Conservation (phyloP, 768 basidiomycete species). For the Suillus bovinus region DNA sequence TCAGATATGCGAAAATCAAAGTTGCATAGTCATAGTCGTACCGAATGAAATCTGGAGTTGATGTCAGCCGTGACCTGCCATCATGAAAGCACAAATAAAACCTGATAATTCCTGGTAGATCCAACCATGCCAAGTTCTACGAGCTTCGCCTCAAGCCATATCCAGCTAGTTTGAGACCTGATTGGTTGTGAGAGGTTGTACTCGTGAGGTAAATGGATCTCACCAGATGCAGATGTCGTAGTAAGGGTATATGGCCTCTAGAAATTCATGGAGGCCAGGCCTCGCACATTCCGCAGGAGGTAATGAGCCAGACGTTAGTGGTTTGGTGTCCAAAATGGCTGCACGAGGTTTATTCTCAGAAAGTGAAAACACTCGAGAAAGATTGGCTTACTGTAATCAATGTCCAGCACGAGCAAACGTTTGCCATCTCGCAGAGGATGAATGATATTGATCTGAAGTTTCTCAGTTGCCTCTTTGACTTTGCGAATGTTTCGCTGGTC, state of each 20-base stretch:
- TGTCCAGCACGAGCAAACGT: constrained; percentile 80
- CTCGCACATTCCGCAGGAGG: constrained; percentile 82
- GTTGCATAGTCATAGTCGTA: constrained; percentile 21
- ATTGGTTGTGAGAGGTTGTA: background rate
- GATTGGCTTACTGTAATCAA: constrained; percentile 73
- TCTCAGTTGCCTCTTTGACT: constrained; percentile 69
- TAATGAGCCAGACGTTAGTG: constrained; percentile 76
- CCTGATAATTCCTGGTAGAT: constrained; percentile 67
- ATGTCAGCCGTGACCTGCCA: background rate
- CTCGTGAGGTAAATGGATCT: constrained; percentile 2
- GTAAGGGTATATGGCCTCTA: constrained; percentile 74
- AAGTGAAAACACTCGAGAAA: background rate
- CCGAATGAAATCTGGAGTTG: constrained; percentile 60
- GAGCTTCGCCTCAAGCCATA: constrained; percentile 87
- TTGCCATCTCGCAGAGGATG: constrained; percentile 76
- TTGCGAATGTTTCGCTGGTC: constrained; percentile 84
- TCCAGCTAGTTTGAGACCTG: constrained; percentile 86
- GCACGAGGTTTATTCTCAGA: constrained; percentile 12
- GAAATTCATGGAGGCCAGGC: constrained; percentile 81
- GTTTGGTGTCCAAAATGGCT: constrained; percentile 87
- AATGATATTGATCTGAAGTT: constrained; percentile 69
- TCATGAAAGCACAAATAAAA: constrained; percentile 23
- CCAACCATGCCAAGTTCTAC: constrained; percentile 87
- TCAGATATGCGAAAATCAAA: background rate
- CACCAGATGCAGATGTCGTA: constrained; percentile 93